phyloP scores from a whole-genome alignment of 495 filamentous ascomycete species.

The Staphylotrichum longicolle region DNA sequence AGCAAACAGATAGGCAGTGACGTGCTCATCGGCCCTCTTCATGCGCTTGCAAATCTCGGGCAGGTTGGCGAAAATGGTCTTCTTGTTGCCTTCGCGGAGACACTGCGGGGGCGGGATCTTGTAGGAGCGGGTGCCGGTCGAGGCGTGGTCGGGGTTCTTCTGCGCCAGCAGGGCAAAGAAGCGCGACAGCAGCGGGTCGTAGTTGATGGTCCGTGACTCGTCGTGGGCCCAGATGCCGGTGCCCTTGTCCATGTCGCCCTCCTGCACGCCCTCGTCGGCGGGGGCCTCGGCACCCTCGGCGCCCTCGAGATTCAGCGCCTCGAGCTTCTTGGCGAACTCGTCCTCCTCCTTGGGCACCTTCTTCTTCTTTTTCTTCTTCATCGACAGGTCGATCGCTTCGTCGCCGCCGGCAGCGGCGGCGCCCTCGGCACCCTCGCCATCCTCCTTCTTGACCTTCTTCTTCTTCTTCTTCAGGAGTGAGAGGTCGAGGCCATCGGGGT shows the following conservation, averaged over 20 bases:
- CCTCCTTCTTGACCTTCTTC: conserved; percentile 75
- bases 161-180: conserved; percentile 91
- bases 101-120: conserved; percentile 99
- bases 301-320: conserved; percentile 75
- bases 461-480: conserved; percentile 66
- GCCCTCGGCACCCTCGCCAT: conserved; percentile 55
- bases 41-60: conserved; percentile 61
- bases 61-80: conserved; percentile 99
- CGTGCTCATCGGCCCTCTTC: conserved; percentile 97
- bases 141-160: conserved; percentile 91
- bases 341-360: conserved; percentile 68
- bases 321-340: conserved; percentile 57
- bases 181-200: conserved; percentile 76
- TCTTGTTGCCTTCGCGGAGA: conserved; percentile 99
- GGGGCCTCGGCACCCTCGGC: conserved; percentile 54
- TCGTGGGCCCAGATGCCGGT: conserved; percentile 93
- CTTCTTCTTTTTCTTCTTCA: conserved; percentile 98
- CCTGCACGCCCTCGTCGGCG: conserved; percentile 45
- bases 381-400: conserved; percentile 54
- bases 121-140: conserved; percentile 85
- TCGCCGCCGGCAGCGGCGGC: conserved; percentile 30
- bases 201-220: conserved; percentile 70
- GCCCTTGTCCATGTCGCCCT: conserved; percentile 81
- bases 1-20: conserved; percentile 94
- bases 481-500: conserved; percentile 46